phyloP scores from a whole-genome alignment of 176 grass and related monocot genomes.

The Carex myosuroides region DNA sequence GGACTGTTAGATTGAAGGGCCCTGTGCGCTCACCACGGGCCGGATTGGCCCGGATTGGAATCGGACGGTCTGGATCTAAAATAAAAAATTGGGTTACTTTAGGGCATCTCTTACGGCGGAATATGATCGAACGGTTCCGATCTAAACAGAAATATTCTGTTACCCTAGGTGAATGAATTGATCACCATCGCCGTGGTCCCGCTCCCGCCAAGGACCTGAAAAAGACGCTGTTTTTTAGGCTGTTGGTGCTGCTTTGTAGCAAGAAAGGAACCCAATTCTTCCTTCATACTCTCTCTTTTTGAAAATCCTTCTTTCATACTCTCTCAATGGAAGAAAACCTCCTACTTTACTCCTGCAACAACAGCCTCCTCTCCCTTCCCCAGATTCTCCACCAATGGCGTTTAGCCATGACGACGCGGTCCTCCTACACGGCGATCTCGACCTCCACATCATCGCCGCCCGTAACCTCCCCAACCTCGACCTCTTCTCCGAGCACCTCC shows the following conservation, averaged over 20 bases:
- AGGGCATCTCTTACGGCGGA: no score
- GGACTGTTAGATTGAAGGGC: no score
- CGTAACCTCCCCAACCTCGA: conserved; percentile 72
- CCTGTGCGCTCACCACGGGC: no score
- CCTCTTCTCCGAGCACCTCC: conserved; percentile 45
- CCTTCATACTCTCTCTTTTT: not conserved
- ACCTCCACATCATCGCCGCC: conserved; percentile 48
- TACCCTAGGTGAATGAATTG: no score
- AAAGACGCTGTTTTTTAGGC: not conserved
- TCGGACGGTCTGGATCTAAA: no score
- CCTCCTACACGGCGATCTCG: conserved; percentile 69
- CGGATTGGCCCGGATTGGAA: no score
- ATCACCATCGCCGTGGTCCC: no score
- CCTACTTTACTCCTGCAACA: not conserved
- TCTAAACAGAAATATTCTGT: no score
- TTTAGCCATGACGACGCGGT: not conserved
- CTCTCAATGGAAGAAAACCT: not conserved
- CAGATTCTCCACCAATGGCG: not conserved
- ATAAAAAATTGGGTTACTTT: no score
- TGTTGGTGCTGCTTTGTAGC: not conserved
- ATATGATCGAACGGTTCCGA: no score
- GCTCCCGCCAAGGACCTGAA: not conserved
- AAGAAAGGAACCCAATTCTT: conserved; percentile 2
- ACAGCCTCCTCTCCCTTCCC: not conserved
- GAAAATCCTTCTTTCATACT: not conserved